phyloP scores from a whole-genome alignment of 73 alveolate species.

The Paramecium bursaria region DNA sequence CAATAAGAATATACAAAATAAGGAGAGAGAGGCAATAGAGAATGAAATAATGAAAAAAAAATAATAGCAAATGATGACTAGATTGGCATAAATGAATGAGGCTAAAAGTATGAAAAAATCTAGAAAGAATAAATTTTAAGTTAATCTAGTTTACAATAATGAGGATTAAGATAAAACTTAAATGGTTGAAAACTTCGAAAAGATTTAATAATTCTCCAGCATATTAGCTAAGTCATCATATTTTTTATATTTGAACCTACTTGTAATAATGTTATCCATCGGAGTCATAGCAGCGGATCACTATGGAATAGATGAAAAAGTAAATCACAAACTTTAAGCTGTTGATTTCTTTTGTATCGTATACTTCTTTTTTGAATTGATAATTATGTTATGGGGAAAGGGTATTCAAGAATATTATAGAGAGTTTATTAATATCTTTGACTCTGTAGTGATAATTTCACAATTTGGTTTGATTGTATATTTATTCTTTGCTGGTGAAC shows the following conservation, averaged over 20 bases:
- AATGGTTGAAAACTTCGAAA: not conserved
- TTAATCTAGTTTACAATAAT: not conserved
- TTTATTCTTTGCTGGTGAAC: slow-evolving; percentile 26
- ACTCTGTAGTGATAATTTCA: slow-evolving; percentile 20
- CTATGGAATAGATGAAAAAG: not conserved
- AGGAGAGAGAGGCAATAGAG: slow-evolving; percentile 38
- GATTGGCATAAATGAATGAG: slow-evolving; percentile 18
- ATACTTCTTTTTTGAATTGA: slow-evolving; percentile 3
- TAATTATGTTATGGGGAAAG: slow-evolving; percentile 18
- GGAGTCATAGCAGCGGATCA: not conserved
- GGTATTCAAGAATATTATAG: slow-evolving; percentile 27
- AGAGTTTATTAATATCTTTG: slow-evolving; percentile 14
- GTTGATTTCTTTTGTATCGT: slow-evolving; percentile 43
- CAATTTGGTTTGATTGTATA: not conserved
- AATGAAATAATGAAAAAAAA: slow-evolving; percentile 29
- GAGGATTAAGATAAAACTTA: slow-evolving; percentile 4
- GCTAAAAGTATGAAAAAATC: not conserved
- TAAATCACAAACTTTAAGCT: not conserved
- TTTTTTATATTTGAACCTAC: slow-evolving; percentile 7
- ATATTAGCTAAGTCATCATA: not conserved
- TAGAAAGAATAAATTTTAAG: slow-evolving; percentile 6
- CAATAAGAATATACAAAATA: slow-evolving; percentile 21
- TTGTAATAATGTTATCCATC: not conserved
- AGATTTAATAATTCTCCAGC: slow-evolving; percentile 20
- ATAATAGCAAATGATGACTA: slow-evolving; percentile 16